Conservation (phyloP, 106 monocot genomes). For the Xerophyta viscosa region DNA sequence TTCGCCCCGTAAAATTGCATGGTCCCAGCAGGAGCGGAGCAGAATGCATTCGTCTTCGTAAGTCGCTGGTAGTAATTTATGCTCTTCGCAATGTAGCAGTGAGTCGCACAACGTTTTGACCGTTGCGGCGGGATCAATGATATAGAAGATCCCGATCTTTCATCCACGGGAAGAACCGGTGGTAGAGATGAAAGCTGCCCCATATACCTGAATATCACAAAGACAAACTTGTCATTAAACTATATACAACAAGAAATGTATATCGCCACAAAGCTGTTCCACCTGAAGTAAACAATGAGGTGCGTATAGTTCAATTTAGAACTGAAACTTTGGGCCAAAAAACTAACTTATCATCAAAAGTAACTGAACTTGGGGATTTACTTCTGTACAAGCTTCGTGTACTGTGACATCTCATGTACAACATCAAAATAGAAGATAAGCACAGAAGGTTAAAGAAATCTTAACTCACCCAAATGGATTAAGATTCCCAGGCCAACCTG, state of each 20-base stretch:
- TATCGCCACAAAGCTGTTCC: too few relatives aligned
- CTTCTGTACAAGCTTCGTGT: too few relatives aligned
- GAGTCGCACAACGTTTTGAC: conserved; percentile 70
- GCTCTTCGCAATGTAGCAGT: conserved; percentile 76
- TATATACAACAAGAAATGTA: too few relatives aligned
- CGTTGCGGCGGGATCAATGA: conserved; percentile 29
- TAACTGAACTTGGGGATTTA: too few relatives aligned
- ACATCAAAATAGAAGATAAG: conserved; percentile 3
- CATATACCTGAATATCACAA: conserved; percentile 58
- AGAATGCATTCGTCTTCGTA: conserved; percentile 50
- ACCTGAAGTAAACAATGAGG: too few relatives aligned
- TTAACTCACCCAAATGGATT: conserved; percentile 77
- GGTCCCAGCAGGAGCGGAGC: conserved; percentile 35
- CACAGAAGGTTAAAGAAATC: too few relatives aligned
- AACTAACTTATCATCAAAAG: too few relatives aligned
- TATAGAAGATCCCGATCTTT: conserved; percentile 24
- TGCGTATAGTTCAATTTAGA: too few relatives aligned
- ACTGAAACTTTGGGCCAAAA: too few relatives aligned
- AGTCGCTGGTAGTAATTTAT: conserved; percentile 68
- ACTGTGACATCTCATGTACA: too few relatives aligned
- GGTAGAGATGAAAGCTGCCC: too few relatives aligned
- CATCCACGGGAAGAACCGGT: conserved; percentile 47
- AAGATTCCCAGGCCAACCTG: conserved; percentile 65
- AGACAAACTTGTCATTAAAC: too few relatives aligned
- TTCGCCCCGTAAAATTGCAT: conserved; percentile 42